Base-by-base conservation (phyloP, 2,329 filamentous ascomycete genomes). In the Exophiala spinifera region DNA sequence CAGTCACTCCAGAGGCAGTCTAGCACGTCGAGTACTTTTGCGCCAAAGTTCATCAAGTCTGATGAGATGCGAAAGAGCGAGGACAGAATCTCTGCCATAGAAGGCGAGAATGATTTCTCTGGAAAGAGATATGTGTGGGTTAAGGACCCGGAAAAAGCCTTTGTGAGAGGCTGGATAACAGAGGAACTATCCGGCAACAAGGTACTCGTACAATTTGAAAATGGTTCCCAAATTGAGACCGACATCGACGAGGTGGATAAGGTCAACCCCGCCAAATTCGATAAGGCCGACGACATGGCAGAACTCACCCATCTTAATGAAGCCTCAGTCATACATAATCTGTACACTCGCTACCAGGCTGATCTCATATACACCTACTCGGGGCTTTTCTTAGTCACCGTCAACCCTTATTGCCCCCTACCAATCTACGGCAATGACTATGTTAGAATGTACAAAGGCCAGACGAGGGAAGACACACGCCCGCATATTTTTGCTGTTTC, bases 221-320 rank as follows among this genome's bases (percentile, higher is more conserved):
- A 96, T 79, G 92, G 91, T 64, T 88, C 82, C 64, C 90, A 96
- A 83, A 86, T 90, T 63, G 88, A 95, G 68, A 86, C 94, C 47
- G 86, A 92, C 62, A 75, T 82, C 48, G 91, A 97, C 65, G 87
- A 85, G 65, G 91, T 96, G 63, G 95, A 99, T 79, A 97, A 96
- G 74, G 95, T 99, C 76, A 99, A 99, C 73, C 94, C 94, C 44
- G 92, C 92, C 67, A 99, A 99, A 71, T 99, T 99, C 75, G 94
- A 99, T 81, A 99, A 96, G 74, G 92, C 92, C 61, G 91, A 95
- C 75, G 95, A 99, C 72, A 99, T 99, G 94, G 94, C 95, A 20
- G 94, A 99, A 71, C 81, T 99, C 67, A 99, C 94, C 4, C 94
- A 99, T 72, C 78, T 99, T 61, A 99, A 99, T 73, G 94, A 99